Percentiles rank a stretch among this genome's conserved stretches.
Evolutionary conservation across 495 filamentous ascomycete species (phyloP).

Genomic region (Cercophora newfieldiana): DNA sequence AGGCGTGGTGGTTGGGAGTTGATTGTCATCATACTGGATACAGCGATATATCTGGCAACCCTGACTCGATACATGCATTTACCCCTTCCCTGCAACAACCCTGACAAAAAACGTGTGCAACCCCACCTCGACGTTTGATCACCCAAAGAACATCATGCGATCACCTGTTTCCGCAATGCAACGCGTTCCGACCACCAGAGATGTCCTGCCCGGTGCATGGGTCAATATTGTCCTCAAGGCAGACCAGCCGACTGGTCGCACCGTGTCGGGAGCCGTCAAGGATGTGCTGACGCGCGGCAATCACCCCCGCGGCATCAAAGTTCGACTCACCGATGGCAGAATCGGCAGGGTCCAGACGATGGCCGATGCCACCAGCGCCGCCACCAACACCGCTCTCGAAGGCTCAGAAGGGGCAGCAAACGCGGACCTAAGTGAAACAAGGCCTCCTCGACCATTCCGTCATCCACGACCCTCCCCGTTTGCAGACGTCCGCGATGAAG

Average conservation of each 20-base stretch:
- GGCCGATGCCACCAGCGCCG: constrained; percentile 24
- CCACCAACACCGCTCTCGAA: constrained; percentile 1
- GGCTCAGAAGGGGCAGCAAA: neutral
- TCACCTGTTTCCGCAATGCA: constrained; percentile 12
- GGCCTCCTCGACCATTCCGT: neutral
- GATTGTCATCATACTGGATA: neutral
- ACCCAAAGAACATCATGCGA: neutral
- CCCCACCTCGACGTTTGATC: constrained; percentile 8
- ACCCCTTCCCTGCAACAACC: neutral
- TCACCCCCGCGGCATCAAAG: constrained; percentile 76
- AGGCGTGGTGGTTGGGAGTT: neutral
- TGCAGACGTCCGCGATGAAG: constrained; percentile 13
- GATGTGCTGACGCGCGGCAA: constrained; percentile 67
- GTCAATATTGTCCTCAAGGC: constrained; percentile 71
- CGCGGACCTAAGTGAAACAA: neutral
- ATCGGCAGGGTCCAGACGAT: constrained; percentile 68
- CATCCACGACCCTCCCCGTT: neutral
- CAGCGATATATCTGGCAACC: neutral
- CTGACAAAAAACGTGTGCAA: neutral
- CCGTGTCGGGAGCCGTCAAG: constrained; percentile 60
- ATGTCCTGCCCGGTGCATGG: constrained; percentile 56
- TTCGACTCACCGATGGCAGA: constrained; percentile 64
- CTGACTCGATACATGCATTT: neutral
- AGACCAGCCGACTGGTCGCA: constrained; percentile 68
- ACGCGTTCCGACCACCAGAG: constrained; percentile 47